Evolutionary conservation across 345 rosid species (phyloP), one percentile per base, ranked within the genome.

Genomic region (Eucalyptus microcorys): DNA sequence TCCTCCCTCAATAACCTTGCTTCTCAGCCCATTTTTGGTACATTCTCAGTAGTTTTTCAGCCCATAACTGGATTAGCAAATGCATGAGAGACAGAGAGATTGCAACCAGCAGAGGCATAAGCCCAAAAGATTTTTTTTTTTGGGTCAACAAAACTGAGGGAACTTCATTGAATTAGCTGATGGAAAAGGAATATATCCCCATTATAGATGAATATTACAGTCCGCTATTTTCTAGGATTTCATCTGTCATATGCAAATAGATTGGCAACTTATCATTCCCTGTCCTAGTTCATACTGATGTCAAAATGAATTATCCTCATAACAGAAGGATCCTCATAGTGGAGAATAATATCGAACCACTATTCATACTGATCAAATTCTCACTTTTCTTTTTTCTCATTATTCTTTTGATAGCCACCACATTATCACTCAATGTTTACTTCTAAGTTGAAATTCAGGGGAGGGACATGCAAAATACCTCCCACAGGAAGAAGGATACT

Each of bases 21-120:
- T 89, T 96, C 89, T 92, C 92, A 17, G 95, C 96, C 99, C 98
- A 96, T 92, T 94, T 96, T 87, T 88, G 90, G 90, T 95, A 95
- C 97, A 96, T 96, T 40, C 80, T 92, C 26, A 94, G 92, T 88
- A 96, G 91, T 92, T 93, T 90, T 90, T 95, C 95, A 49, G 93
- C 94, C 99, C 98, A 94, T 66, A 91, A 91, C 99, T 96, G 87
- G 64, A 76, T 32, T 76, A 59, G 49, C 45, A 90, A 88, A 88
- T 88, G 66, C 32, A 43, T 85, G 87, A 59, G 79, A 66, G 42
- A 34, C 7, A 32, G 42, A 68, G 42, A 68, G 79, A 66, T 66
- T 16, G 40, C 21, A 32, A 32, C 79, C 42, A 17, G 24, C 24
- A 66, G 22, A 66, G 79, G 79, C 79, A 32, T 15, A 66, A 66